phyloP scores from a whole-genome alignment of 129 eudicot genomes.

The Centella asiatica region DNA sequence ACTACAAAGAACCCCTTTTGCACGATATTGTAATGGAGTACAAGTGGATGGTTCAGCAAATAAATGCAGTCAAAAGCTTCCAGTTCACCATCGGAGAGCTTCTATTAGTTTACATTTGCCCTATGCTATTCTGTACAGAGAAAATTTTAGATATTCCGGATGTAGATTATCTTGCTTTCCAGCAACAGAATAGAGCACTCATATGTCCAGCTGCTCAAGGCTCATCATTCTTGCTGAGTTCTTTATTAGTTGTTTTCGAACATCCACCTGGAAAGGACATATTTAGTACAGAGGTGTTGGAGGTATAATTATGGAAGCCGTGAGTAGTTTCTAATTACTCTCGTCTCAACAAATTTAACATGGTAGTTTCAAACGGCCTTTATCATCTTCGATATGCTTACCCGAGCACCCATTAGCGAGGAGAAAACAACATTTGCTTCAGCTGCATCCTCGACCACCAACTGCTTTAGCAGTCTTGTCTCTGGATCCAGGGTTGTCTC shows the following conservation, averaged over 20 bases:
- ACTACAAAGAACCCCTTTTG: background rate
- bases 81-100: background rate
- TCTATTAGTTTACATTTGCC: background rate
- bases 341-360: background rate
- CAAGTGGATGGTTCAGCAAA: background rate
- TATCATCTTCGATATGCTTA: conserved; percentile 23
- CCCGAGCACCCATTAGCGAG: conserved; percentile 93
- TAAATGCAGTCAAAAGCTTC: background rate
- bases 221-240: conserved; percentile 48
- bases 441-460: conserved; percentile 83
- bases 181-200: conserved; percentile 13
- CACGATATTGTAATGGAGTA: background rate
- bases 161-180: background rate
- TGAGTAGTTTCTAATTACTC: too few species aligned
- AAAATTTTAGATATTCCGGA: background rate
- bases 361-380: background rate
- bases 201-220: conserved; percentile 67
- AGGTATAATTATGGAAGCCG: too few species aligned
- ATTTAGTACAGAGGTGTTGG: background rate
- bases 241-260: conserved; percentile 67
- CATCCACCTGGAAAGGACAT: conserved; percentile 58
- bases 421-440: conserved; percentile 89
- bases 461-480: conserved; percentile 66
- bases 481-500: conserved; percentile 91
- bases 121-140: conserved; percentile 3